Evolutionary conservation across 441 rosid genomes (phyloP).

Genomic region (Adansonia gregorii): DNA sequence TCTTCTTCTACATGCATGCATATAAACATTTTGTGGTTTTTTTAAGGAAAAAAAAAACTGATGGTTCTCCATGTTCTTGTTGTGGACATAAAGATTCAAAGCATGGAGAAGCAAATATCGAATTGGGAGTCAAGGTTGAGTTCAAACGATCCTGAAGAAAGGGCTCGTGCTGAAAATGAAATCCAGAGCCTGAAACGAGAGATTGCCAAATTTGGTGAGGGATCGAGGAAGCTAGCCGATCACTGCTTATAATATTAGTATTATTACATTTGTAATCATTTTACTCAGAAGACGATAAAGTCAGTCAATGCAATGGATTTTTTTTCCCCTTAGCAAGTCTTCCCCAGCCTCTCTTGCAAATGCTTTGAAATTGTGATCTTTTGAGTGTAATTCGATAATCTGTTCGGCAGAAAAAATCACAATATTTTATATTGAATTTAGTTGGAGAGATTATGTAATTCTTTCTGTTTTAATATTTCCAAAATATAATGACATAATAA

Average conservation of each 20-base stretch:
- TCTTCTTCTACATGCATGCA: background rate
- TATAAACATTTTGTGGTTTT: background rate
- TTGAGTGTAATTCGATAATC: too few species aligned
- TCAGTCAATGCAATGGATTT: background rate
- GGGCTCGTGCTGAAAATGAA: conserved; percentile 34
- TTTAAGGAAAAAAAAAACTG: background rate
- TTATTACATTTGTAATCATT: background rate
- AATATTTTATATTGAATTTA: too few species aligned
- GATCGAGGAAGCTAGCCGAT: background rate
- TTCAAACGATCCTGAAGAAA: conserved; percentile 31
- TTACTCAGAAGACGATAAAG: background rate
- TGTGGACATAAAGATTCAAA: conserved; percentile 43
- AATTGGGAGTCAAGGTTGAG: background rate
- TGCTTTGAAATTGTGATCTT: too few species aligned
- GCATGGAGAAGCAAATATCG: conserved; percentile 40
- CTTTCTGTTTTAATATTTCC: too few species aligned
- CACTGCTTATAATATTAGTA: background rate
- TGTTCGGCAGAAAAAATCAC: too few species aligned
- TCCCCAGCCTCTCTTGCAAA: too few species aligned
- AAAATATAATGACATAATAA: too few species aligned
- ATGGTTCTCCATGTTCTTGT: background rate
- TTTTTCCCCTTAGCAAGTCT: too few species aligned
- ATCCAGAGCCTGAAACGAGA: conserved; percentile 36
- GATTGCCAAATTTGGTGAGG: conserved; percentile 34
- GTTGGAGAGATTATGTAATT: too few species aligned